These are phyloP conservation scores for Magnusiomyces paraingens DNA, from an alignment of 1,139 yeast genomes.

Conservation along the genomic window DNA sequence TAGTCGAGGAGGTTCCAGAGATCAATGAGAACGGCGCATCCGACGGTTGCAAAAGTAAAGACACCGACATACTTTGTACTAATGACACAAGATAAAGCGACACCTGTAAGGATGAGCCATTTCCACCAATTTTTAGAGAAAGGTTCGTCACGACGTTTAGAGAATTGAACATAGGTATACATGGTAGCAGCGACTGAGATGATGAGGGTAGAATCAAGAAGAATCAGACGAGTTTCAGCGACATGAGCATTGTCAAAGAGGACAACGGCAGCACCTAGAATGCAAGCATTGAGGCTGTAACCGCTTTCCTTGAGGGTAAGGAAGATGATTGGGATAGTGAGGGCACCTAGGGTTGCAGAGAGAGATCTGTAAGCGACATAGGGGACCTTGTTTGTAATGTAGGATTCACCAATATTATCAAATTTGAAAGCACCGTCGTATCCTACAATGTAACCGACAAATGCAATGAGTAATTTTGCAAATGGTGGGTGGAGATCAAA, in stretches of 20 bases:
- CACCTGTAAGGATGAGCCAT: constrained; percentile 81
- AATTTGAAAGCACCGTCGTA: constrained; percentile 88
- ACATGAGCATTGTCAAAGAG: constrained; percentile 90
- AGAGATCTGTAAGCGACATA: constrained; percentile 79
- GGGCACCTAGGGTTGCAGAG: constrained; percentile 74
- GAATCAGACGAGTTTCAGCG: constrained; percentile 80
- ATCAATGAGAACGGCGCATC: constrained; percentile 77
- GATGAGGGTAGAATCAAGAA: constrained; percentile 84
- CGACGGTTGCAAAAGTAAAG: constrained; percentile 81
- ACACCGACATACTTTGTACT: constrained; percentile 93
- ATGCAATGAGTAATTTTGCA: constrained; percentile 86
- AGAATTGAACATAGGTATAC: constrained; percentile 71
- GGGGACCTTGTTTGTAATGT: constrained; percentile 72
- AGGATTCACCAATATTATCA: constrained; percentile 82
- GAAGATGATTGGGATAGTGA: constrained; percentile 78
- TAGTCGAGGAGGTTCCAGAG: constrained; percentile 81
- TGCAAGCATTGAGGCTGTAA: constrained; percentile 71
- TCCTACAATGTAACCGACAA: constrained; percentile 82
- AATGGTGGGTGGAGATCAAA: constrained; percentile 99
- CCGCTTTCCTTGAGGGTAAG: constrained; percentile 77
- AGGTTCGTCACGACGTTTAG: constrained; percentile 61
- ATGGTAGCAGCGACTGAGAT: constrained; percentile 75
- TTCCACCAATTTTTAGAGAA: constrained; percentile 73
- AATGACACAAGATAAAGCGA: constrained; percentile 80
- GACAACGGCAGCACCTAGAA: constrained; percentile 72